Evolutionary conservation across 164 flowering plant species (phyloP), one percentile per base, ranked within the genome.

Genomic region (Vitis rupestris): DNA sequence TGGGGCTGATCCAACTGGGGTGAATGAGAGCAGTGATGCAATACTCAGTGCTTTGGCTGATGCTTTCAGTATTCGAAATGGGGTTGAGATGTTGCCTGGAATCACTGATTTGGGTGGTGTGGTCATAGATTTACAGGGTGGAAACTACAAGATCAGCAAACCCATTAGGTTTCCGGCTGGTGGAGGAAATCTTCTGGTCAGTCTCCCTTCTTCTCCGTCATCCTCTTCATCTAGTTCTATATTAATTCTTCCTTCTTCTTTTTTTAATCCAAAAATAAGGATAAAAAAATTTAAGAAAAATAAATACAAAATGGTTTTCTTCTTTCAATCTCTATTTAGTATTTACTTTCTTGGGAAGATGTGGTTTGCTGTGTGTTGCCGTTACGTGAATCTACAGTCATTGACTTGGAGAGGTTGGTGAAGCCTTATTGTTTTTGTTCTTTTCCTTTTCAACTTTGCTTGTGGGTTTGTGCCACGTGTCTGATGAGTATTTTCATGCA

Each of bases 1-100:
- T 49, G 88, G 88, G 4, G 88, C 83, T 9, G 86, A 85, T 66
- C 86, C 88, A 17, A 81, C 27, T 11, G 86, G 88, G n/a, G 61
- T 0, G 61, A n/a, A 70, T 54, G 86, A 85, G 6, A 85, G 88
- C 67, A 74, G 72, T 37, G 86, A 72, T n/a, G 84, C 88, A 19
- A 70, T 85, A n/a, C 15, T 82, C 31, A 59, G 58, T 9, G 79
- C 82, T 9, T 9, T 83, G 49, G 50, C n/a, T 0, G 88, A 81
- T 57, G 86, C 88, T 6, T 72, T 76, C 31, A 30, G 63, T 3
- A 67, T 75, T 30, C 67, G 72, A 51, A 77, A 29, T 16, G 83
- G 79, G 9, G 50, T 59, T 17, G 65, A 73, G 17, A 44, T 85
- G 83, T 37, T 85, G 37, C 67, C 80, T 16, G 84, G 86, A 3